Conservation (phyloP, 768 basidiomycete genomes). For the Clavulina sp. region DNA sequence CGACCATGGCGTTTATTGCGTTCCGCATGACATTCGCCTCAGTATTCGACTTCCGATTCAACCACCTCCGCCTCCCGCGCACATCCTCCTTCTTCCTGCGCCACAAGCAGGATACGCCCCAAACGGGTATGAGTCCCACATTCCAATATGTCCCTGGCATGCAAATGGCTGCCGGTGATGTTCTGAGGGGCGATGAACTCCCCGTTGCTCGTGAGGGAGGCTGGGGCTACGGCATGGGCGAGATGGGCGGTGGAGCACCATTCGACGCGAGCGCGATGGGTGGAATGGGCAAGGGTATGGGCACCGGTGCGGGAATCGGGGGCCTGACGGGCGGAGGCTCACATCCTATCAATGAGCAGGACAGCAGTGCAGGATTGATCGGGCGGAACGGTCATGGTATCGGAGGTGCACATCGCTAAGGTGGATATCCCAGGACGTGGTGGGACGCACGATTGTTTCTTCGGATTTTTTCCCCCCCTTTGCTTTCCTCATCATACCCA, state of each 20-base stretch:
- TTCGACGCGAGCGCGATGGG: slow-evolving; percentile 23
- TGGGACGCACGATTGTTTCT: too few relatives aligned
- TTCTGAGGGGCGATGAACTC: slow-evolving; percentile 12
- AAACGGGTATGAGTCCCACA: slow-evolving; percentile 23
- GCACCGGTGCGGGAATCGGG: slow-evolving; percentile 2
- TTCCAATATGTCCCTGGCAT: slow-evolving; percentile 16
- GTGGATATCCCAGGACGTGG: too few relatives aligned
- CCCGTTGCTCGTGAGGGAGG: slow-evolving; percentile 31
- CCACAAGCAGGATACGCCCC: slow-evolving; percentile 12
- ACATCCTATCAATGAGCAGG: too few relatives aligned
- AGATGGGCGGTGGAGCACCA: slow-evolving; percentile 28
- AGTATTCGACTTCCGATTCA: slow-evolving; percentile 39
- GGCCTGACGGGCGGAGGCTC: background rate
- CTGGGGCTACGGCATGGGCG: slow-evolving; percentile 24
- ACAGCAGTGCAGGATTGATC: too few relatives aligned
- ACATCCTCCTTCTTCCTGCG: slow-evolving; percentile 29
- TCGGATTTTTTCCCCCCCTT: too few relatives aligned
- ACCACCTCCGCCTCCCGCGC: slow-evolving; percentile 39
- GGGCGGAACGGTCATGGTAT: too few relatives aligned
- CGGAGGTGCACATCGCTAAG: too few relatives aligned
- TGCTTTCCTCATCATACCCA: too few relatives aligned
- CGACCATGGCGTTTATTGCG: slow-evolving; percentile 30
- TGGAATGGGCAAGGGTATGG: slow-evolving; percentile 5
- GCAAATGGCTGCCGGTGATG: slow-evolving; percentile 9
- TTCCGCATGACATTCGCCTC: slow-evolving; percentile 40